Percentiles rank a stretch among this genome's conserved stretches.
Conservation (phyloP, 495 filamentous ascomycete genomes). For the Pyrenula massariospora region DNA sequence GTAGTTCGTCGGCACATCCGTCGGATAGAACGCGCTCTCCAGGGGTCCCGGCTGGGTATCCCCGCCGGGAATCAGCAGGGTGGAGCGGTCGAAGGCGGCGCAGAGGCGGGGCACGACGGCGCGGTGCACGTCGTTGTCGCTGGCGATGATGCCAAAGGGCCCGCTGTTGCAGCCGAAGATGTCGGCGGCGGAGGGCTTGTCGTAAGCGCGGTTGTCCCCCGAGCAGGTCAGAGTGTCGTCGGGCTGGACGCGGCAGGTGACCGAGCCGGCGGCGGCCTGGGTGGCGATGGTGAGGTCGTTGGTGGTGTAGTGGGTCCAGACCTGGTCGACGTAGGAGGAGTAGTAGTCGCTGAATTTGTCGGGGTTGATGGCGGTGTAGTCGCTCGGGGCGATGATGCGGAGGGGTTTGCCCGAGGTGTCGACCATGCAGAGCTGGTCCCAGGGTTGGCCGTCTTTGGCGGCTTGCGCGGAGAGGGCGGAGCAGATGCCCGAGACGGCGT, state of each 20-base stretch:
- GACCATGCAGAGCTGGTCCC: constrained; percentile 24
- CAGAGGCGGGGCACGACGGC: constrained; percentile 37
- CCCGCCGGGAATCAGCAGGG: constrained; percentile 25
- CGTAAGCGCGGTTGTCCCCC: constrained; percentile 27
- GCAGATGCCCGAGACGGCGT: constrained; percentile 23
- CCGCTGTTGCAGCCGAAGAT: constrained; percentile 38
- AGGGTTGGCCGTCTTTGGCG: constrained; percentile 19
- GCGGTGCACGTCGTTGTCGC: constrained; percentile 24
- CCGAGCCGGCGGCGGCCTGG: constrained; percentile 20
- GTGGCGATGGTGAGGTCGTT: constrained; percentile 26
- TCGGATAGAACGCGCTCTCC: constrained; percentile 18
- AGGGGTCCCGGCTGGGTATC: constrained; percentile 22
- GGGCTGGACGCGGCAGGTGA: constrained; percentile 22
- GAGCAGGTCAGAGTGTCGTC: constrained; percentile 19
- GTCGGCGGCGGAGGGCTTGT: constrained; percentile 22
- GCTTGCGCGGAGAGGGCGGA: constrained; percentile 19
- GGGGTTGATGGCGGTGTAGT: constrained; percentile 16
- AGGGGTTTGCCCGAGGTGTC: constrained; percentile 16
- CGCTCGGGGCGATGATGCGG: constrained; percentile 25
- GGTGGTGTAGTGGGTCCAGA: constrained; percentile 24
- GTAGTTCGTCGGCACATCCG: constrained; percentile 20
- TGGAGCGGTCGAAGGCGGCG: constrained; percentile 31
- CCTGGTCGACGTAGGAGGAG: constrained; percentile 24
- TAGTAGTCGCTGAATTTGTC: constrained; percentile 21
- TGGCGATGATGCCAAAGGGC: constrained; percentile 23